Conservation (phyloP, 768 basidiomycete species). For the Lepiota brunneoincarnata region DNA sequence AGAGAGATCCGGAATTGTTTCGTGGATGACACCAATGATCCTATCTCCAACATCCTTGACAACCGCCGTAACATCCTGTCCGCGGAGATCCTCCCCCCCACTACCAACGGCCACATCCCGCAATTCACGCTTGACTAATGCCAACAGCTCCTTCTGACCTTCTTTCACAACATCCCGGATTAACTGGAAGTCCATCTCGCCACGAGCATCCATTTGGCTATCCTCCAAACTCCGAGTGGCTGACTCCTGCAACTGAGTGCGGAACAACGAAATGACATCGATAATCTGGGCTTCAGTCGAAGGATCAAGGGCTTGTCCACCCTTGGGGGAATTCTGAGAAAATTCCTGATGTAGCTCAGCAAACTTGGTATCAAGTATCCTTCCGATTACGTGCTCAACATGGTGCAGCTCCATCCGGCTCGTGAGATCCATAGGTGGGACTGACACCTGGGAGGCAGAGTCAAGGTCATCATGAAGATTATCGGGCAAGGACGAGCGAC, state of each 20-base stretch:
- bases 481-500: constrained; percentile 58
- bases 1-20: constrained; percentile 55
- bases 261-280: constrained; percentile 67
- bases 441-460: constrained; percentile 42
- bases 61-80: constrained; percentile 35
- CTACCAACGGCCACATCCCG: constrained; percentile 40
- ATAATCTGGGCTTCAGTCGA: constrained; percentile 60
- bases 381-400: constrained; percentile 58
- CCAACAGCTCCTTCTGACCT: constrained; percentile 59
- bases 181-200: constrained; percentile 76
- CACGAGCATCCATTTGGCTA: constrained; percentile 66
- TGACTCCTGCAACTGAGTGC: constrained; percentile 63
- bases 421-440: constrained; percentile 45
- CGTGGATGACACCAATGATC: constrained; percentile 58
- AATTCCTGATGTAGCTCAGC: constrained; percentile 43
- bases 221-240: constrained; percentile 57
- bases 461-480: constrained; percentile 45
- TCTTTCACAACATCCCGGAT: constrained; percentile 69
- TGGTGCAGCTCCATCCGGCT: constrained; percentile 57
- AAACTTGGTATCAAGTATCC: constrained; percentile 71
- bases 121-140: constrained; percentile 60
- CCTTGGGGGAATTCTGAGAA: constrained; percentile 22
- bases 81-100: constrained; percentile 18
- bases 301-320: constrained; percentile 30
- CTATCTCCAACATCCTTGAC: constrained; percentile 60